Base-by-base conservation (phyloP, 139 green algal genomes). In the Gonium pectorale region DNA sequence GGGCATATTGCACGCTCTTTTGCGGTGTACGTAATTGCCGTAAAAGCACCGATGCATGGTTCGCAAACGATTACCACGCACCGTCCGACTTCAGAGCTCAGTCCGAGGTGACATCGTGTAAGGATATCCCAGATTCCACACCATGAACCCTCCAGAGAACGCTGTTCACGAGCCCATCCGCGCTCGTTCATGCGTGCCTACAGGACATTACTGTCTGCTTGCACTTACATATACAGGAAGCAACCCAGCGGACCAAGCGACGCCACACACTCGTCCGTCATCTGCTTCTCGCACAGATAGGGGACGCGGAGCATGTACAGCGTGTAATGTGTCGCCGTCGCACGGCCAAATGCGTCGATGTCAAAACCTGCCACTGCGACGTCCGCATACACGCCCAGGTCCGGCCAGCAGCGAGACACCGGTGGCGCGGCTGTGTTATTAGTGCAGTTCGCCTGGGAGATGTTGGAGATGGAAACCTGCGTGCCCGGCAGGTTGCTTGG, bases 221-320 rank as follows among this genome's bases (percentile, higher is more conserved):
- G n/a, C n/a, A 67, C 75, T 59, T 43, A 82, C 75, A 82, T 72
- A 59, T 60, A 82, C 29, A 82, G 59, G 60, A 59, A 82, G 75
- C 75, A 82, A 6, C 75, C 75, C 40, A 82, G 75, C 59, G 75
- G 75, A 3, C 75, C 75, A 11, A 82, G 59, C 19, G 43, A 27
- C 9, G 59, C 33, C 38, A 82, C 75, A 29, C 75, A 82, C 35
- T 82, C 75, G 1, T 62, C 75, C 59, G 59, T 82, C 75, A 82
- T 82, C 75, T 72, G 59, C 27, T 21, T 3, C 60, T 71, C 59
- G 22, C 75, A 82, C 59, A 82, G n/a, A 6, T 72, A 82, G 33
- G 59, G 59, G 43, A 71, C 59, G 13, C 41, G 75, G 9, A 72
- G 41, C 75, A 82, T 59, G 43, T 71, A 71, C 41, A 82, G 40